phyloP scores from a whole-genome alignment of 148 eudicot genomes.

The Arctostaphylos glauca region DNA sequence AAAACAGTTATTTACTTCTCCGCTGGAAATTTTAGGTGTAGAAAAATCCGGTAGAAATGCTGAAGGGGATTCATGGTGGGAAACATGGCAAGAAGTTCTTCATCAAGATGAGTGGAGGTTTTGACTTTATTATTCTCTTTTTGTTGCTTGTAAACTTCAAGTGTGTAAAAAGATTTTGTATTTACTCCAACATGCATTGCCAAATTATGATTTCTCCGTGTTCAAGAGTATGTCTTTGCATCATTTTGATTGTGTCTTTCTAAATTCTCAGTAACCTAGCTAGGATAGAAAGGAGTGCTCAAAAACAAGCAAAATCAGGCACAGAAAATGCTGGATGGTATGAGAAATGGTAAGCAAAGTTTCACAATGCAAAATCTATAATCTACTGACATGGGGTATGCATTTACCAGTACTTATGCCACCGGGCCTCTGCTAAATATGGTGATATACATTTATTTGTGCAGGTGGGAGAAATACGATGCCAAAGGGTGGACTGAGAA shows the following conservation, averaged over 20 bases:
- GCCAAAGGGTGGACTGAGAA: conserved; percentile 99
- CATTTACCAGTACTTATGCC: conserved; percentile 2
- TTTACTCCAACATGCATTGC: neutral
- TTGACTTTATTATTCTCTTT: conserved; percentile 3
- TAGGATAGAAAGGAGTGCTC: conserved; percentile 90
- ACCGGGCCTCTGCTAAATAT: neutral
- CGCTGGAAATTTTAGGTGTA: conserved; percentile 51
- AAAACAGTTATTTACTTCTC: conserved; percentile 1
- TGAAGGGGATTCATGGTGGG: conserved; percentile 99
- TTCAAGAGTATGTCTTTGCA: neutral
- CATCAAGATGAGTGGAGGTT: conserved; percentile 99
- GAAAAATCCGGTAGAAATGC: conserved; percentile 97
- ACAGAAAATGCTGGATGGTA: conserved; percentile 97
- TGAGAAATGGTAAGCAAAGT: conserved; percentile 76
- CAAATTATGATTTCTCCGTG: neutral
- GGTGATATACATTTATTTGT: conserved; percentile 12
- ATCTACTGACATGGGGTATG: neutral
- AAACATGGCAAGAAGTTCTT: conserved; percentile 98
- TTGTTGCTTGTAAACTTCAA: conserved; percentile 2
- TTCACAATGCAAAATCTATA: neutral
- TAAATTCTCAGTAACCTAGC: conserved; percentile 78
- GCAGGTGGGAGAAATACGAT: conserved; percentile 99
- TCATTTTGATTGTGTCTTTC: conserved; percentile 4
- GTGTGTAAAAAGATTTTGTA: neutral
- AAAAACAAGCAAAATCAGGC: conserved; percentile 98